Percentiles rank a stretch among this genome's conserved stretches.
Evolutionary conservation across 768 basidiomycete species (phyloP).

Genomic region (Heimioporus sp.): DNA sequence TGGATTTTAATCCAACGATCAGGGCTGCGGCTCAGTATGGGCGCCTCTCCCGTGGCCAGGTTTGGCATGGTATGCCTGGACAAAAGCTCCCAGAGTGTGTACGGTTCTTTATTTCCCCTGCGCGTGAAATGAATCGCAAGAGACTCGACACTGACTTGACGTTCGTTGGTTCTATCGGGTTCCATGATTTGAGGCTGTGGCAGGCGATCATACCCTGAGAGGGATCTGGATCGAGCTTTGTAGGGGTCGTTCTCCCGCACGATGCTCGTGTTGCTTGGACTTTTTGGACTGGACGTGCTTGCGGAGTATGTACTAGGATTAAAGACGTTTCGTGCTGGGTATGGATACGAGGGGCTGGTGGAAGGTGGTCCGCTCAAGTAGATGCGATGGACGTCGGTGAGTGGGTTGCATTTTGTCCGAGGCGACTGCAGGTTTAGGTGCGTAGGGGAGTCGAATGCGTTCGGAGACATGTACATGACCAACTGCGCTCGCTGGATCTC

Average conservation of each 20-base stretch:
- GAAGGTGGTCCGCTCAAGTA: constrained; percentile 17
- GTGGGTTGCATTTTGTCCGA: constrained; percentile 2
- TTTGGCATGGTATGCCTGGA: constrained; percentile 24
- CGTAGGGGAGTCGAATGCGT: constrained; percentile 17
- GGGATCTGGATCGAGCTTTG: background rate
- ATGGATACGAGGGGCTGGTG: constrained; percentile 24
- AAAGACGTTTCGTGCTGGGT: constrained; percentile 29
- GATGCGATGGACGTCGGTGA: constrained; percentile 10
- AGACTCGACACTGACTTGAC: constrained; percentile 19
- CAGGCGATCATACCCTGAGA: constrained; percentile 12
- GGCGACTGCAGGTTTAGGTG: constrained; percentile 7
- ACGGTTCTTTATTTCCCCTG: constrained; percentile 24
- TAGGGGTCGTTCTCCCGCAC: constrained; percentile 1
- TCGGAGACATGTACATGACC: constrained; percentile 24
- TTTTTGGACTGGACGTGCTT: constrained; percentile 8
- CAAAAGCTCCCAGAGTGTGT: constrained; percentile 24
- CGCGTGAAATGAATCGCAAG: constrained; percentile 32
- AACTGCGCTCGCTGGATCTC: constrained; percentile 13
- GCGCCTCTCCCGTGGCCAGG: constrained; percentile 18
- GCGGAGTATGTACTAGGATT: constrained; percentile 21
- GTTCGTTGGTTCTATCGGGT: constrained; percentile 4
- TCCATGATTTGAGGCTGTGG: constrained; percentile 20
- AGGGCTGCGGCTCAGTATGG: constrained; percentile 17
- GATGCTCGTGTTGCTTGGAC: background rate
- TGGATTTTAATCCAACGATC: constrained; percentile 35